Base-by-base conservation (phyloP, 768 basidiomycete species). In the Macrolepiota albuminosa region DNA sequence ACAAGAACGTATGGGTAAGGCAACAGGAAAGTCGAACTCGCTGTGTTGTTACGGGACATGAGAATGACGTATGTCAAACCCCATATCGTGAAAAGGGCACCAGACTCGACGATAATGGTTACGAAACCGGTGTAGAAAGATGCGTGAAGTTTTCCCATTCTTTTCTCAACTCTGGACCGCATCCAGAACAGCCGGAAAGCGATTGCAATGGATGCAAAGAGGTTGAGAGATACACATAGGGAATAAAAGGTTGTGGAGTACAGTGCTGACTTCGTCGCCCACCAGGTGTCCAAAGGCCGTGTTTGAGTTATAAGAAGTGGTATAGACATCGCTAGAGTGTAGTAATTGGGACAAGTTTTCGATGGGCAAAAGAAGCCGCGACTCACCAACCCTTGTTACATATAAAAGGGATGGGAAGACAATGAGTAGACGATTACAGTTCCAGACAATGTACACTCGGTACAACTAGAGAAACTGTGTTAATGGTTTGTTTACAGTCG, bases 31-130 rank as follows among this genome's bases (percentile, higher is more conserved):
- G 62, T 62, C 26, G 42, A 40, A 39, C 61, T 46, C 16, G 40
- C 31, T 11, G 36, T 37, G 33, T 43, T 60, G n/a, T 54, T 5
- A 18, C 58, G 60, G 18, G 65, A 47, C 57, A 62, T 62, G 40
- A 66, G 59, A 57, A 68, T 64, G 16, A 68, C 60, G 34, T 68
- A 66, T 14, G 60, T 57, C 52, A 68, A 31, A 2, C 57, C 63
- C 67, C 67, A 68, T 50, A 63, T 50, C 11, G 67, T 64, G 54
- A 66, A 68, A 18, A 68, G 61, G 45, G 65, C 67, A 9, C 67
- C 67, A 11, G 67, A 68, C 55, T 68, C 67, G 29, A 68, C 67
- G 8, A 68, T 13, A 18, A 61, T 68, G 37, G 67, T 68, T 8
- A 63, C 47, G 43, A 62, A 64, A 8, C 65, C 64, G 1, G 67